Base-by-base conservation (phyloP, 345 rosid species). In the Isatis tinctoria region DNA sequence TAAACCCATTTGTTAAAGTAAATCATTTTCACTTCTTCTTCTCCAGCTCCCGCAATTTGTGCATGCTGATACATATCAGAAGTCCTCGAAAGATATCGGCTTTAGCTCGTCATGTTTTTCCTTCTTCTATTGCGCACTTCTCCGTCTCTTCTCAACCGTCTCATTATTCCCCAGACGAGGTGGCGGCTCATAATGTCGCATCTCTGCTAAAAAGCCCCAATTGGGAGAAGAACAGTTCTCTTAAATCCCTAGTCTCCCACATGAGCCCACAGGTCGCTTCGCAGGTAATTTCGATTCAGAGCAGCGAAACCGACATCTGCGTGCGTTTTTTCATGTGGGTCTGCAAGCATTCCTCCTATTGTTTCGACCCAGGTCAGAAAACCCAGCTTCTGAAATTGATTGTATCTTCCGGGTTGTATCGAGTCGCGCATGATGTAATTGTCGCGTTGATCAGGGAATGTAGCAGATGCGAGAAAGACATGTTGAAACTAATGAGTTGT, bases 321-420 rank as follows among this genome's bases (percentile, higher is more conserved):
- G 65, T 78, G 30, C 81, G 78, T 3, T 82, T 85, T 39, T 83
- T 81, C 74, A 58, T 75, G 33, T 83, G 85, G 85, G 77, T 83
- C 56, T 81, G 83, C 39, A 80, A 56, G 61, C 81, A 83, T n/a
- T 81, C 84, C 24, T 73, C 88, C 33, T 81, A 81, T 18, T 83
- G 87, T 77, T 80, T 63, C 66, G 73, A 79, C 58, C 35, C 65
- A 32, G 44, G 54, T 54, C 54, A 75, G 53, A 80, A 75, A 85
- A 57, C 59, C 69, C 75, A 39, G 51, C 74, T 83, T 6, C 43
- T 85, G 24, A 60, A 69, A 36, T 37, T 76, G 6, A 64, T 78
- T 54, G 78, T 78, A 13, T 65, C 71, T 60, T 81, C 77, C 20
- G 77, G 69, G 14, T 64, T 78, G 20, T 81, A 51, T 59, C 78